Evolutionary conservation across 192 early-diverging fungal species (phyloP).

Genomic region (Kickxella alabastrina): DNA sequence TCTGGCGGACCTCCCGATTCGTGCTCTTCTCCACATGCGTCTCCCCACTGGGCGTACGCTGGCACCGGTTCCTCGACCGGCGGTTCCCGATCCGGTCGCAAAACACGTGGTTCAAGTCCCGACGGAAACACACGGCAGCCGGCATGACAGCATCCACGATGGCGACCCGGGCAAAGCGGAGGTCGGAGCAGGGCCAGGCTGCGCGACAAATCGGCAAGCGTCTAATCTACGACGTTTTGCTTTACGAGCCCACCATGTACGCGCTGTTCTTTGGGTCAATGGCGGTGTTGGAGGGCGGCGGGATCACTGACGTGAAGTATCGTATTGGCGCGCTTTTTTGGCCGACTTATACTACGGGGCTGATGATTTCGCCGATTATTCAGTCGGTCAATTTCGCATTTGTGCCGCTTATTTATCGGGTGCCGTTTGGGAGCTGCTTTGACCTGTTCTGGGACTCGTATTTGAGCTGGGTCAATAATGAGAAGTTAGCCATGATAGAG

Average conservation of each 20-base stretch:
- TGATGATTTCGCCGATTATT: slow-evolving; percentile 67
- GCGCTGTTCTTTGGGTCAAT: slow-evolving; percentile 44
- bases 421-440: slow-evolving; percentile 71
- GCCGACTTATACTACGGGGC: slow-evolving; percentile 46
- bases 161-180: slow-evolving; percentile 19
- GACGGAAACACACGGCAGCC: slow-evolving; percentile 12
- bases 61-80: slow-evolving; percentile 49
- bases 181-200: slow-evolving; percentile 23
- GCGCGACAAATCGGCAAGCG: slow-evolving; percentile 45
- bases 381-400: slow-evolving; percentile 75
- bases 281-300: slow-evolving; percentile 47
- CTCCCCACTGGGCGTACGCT: slow-evolving; percentile 46
- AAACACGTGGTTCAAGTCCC: slow-evolving; percentile 37
- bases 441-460: slow-evolving; percentile 76
- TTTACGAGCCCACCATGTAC: slow-evolving; percentile 49
- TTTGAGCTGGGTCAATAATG: slow-evolving; percentile 69
- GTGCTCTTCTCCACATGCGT: slow-evolving; percentile 41
- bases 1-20: slow-evolving; percentile 42
- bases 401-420: slow-evolving; percentile 63
- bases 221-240: slow-evolving; percentile 28
- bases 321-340: slow-evolving; percentile 21
- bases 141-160: slow-evolving; percentile 5
- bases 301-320: slow-evolving; percentile 24
- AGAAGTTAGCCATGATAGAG: slow-evolving; percentile 34
- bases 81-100: slow-evolving; percentile 49